A percentile compares a stretch with the other conserved stretches of the same genome.
These are phyloP conservation scores for Ganoderma resinaceum DNA, from an alignment of 1,284 basidiomycete species.

Conservation along the genomic window DNA sequence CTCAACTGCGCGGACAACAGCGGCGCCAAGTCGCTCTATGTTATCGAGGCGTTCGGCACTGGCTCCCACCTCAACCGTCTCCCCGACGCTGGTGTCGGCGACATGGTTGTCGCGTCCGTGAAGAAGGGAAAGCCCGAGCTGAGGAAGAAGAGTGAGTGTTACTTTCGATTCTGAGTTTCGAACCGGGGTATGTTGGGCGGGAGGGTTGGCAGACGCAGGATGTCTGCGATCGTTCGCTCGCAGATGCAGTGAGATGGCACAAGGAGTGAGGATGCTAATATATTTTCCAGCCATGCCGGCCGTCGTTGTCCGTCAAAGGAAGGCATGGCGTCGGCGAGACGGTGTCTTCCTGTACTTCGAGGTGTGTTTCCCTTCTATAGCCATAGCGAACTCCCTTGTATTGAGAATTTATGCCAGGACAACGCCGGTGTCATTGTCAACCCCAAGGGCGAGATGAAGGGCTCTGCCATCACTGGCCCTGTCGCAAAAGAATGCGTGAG, in stretches of 20 bases:
- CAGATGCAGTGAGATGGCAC: not conserved
- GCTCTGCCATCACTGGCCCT: conserved; percentile 97
- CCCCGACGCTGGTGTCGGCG: conserved; percentile 97
- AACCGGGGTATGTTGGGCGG: not conserved
- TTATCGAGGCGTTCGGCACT: conserved; percentile 93
- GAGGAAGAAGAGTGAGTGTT: conserved; percentile 94
- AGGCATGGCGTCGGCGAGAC: conserved; percentile 97
- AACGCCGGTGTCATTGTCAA: conserved; percentile 98
- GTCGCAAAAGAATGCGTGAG: conserved; percentile 95
- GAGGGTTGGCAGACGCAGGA: not conserved
- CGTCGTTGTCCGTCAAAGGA: conserved; percentile 97
- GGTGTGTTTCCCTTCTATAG: conserved; percentile 46
- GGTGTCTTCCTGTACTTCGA: conserved; percentile 99
- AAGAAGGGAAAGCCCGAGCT: conserved; percentile 99
- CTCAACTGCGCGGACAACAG: conserved; percentile 99
- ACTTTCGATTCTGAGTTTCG: conserved; percentile 7
- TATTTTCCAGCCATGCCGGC: conserved; percentile 87
- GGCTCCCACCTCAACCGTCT: conserved; percentile 98
- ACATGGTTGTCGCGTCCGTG: conserved; percentile 99
- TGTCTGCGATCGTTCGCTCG: not conserved
- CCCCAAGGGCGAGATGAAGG: conserved; percentile 99
- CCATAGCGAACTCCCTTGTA: not conserved
- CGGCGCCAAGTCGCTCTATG: conserved; percentile 94
- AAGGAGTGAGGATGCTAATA: not conserved
- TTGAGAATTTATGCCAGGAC: conserved; percentile 57